Base-by-base conservation (phyloP, 2,329 filamentous ascomycete species). In the Harringtonia aguacate region DNA sequence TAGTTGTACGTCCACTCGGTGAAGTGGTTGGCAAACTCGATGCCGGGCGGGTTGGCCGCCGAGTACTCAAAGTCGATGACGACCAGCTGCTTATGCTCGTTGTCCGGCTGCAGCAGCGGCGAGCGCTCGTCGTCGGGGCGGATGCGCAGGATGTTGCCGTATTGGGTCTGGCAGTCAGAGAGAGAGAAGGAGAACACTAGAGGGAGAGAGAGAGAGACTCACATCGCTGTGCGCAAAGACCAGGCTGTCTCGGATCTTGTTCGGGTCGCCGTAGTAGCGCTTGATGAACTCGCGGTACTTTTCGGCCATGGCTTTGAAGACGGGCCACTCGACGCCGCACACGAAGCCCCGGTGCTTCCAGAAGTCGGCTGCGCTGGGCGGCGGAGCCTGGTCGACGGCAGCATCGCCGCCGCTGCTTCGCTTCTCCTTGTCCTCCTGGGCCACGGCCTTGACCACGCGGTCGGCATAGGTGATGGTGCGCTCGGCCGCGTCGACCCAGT, bases 21-120 rank as follows among this genome's bases (percentile, higher is more conserved):
- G 63, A 98, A 98, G 63, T 98, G 92, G 61, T 98, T 98, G 46
- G 88, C 92, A 59, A 98, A 97, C 62, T 98, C 92, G 15, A 87
- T 71, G 2, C 88, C 92, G 0, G 79, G 80, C 1, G 81, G 72
- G 59, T 97, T 98, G 46, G 90, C 88, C 3, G 82, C 89, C 2
- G 92, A 85, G 59, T 98, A 98, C 58, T 98, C 92, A 56, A 98
- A 98, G 61, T 98, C 92, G 56, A 98, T 98, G 50, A 98, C 92
- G 15, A 97, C 76, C 14, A 98, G 76, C 63, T 94, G 90, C 62
- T 94, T 97, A 66, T 98, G 92, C 53, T 90, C 81, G 62, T 97
- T 97, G 46, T 85, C 81, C 0, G 92, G 88, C 40, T 92, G 77
- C 12, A 95, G 73, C 8, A 97, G 75, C 1, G 90, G 92, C 1